Evolutionary conservation across 352 stramenopile genomes (phyloP), one percentile per base, ranked within the genome.

Genomic region (Hyaloperonospora arabidopsidis): DNA sequence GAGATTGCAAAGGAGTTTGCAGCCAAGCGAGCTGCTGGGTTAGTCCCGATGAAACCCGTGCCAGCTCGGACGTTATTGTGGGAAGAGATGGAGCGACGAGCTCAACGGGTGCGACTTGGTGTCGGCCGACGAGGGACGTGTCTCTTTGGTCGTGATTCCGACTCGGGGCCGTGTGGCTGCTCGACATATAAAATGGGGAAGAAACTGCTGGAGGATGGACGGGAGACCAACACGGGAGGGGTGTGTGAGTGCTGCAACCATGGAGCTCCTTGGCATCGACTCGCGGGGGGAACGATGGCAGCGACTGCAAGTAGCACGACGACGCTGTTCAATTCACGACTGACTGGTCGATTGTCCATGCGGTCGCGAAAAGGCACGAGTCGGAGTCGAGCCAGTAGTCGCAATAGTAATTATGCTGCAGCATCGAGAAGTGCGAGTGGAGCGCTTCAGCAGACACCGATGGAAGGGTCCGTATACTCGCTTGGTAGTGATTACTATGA

Each of bases 1-100:
- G 78, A 87, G 43, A 80, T 93, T 40, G 82, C 82, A n/a, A 79
- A 86, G 12, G 82, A 93, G 46, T 93, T 86, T 54, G 75, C 82
- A 1, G 82, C 78, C 14, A 93, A 93, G 55, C 66, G 82, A 36
- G 79, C 79, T 1, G 80, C 76, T 1, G 82, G 82, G 0, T 63
- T 93, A 6, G 82, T 93, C 4, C 82, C 82, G 12, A 82, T 68
- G 2, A 76, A 75, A 48, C 82, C 82, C 0, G 76, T 89, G 15
- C 82, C 82, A 0, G 79, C 82, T 40, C 68, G 79, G 5, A 88
- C 79, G 11, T 58, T 93, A 35, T 52, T 93, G n/a, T 93, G 82
- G 82, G 73, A 93, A 46, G 82, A 93, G 46, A 64, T 89, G 52
- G 76, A 81, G 19, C 52, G 59, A 28, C 51, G 68, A 43, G 72